A percentile compares a stretch with the other conserved stretches of the same genome.
Conservation (phyloP, 805 yeast species). For the Wickerhamiella sergipiensis region DNA sequence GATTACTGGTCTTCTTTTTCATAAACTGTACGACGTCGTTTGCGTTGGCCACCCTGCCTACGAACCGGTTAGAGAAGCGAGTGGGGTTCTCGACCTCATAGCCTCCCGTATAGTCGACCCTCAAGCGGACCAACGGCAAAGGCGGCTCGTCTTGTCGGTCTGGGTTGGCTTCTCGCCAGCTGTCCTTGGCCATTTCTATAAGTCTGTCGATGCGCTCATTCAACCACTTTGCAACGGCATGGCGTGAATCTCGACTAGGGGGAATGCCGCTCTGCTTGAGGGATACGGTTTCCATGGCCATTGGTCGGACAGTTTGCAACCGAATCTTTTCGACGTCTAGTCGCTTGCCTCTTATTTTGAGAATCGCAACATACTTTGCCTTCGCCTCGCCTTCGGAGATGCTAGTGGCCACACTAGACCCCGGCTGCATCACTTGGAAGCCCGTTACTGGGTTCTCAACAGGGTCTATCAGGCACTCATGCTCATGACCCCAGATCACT, state of each 20-base stretch:
- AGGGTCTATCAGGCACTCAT: conserved; percentile 74
- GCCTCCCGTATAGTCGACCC: conserved; percentile 84
- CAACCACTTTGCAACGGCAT: conserved; percentile 47
- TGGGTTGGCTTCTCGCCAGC: conserved; percentile 30
- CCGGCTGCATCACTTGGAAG: conserved; percentile 78
- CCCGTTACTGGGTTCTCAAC: conserved; percentile 38
- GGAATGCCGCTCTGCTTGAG: conserved; percentile 26
- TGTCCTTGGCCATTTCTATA: conserved; percentile 43
- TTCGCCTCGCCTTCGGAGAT: conserved; percentile 72
- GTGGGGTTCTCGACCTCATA: conserved; percentile 86
- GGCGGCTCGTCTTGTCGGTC: conserved; percentile 35
- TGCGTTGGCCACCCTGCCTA: conserved; percentile 82
- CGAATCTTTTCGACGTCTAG: conserved; percentile 46
- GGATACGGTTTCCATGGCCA: conserved; percentile 58
- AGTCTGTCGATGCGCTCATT: conserved; percentile 51
- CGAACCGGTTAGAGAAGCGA: conserved; percentile 79
- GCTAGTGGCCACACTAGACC: conserved; percentile 88
- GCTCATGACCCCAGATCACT: conserved; percentile 96
- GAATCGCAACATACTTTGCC: conserved; percentile 58
- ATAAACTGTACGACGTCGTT: conserved; percentile 64
- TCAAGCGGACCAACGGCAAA: conserved; percentile 64
- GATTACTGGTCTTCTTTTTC: conserved; percentile 31
- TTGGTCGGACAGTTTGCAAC: conserved; percentile 67
- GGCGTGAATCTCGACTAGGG: conserved; percentile 15
- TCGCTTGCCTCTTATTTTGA: conserved; percentile 47